Evolutionary conservation across 768 basidiomycete species (phyloP).

Genomic region (Leccinum uliginosum): DNA sequence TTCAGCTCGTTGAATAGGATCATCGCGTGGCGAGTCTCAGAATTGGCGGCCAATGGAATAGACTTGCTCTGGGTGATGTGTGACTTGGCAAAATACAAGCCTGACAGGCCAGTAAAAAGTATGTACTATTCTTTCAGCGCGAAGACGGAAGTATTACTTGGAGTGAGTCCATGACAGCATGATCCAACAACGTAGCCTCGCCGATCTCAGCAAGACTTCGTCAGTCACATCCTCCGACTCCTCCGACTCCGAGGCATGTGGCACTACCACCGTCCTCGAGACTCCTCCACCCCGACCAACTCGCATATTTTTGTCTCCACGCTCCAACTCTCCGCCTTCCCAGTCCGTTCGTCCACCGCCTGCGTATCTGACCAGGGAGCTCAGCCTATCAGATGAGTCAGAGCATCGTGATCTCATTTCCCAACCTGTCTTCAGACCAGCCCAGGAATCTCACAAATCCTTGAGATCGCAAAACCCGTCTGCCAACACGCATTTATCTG

Average conservation of each 20-base stretch:
- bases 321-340: conserved; percentile 41
- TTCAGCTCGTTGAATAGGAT: too few relatives aligned
- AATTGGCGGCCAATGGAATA: too few relatives aligned
- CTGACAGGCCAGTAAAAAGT: too few relatives aligned
- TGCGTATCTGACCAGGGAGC: conserved; percentile 52
- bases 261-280: conserved; percentile 35
- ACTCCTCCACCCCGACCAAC: conserved; percentile 51
- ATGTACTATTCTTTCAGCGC: too few relatives aligned
- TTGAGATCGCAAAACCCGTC: conserved; percentile 42
- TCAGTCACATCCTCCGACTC: conserved; percentile 71
- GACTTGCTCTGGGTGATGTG: too few relatives aligned
- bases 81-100: too few relatives aligned
- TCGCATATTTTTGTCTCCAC: conserved; percentile 61
- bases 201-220: conserved; percentile 69
- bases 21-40: too few relatives aligned
- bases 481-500: conserved; percentile 40
- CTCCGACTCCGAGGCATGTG: conserved; percentile 50
- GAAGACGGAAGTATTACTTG: too few relatives aligned
- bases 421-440: conserved; percentile 9
- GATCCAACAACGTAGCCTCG: conserved; percentile 29
- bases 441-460: conserved; percentile 34
- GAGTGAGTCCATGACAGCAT: too few relatives aligned
- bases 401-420: conserved; percentile 11
- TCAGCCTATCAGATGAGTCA: conserved; percentile 37
- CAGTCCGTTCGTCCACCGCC: conserved; percentile 40